phyloP scores from a whole-genome alignment of 2,329 filamentous ascomycete species.

The Aureobasidium sp. region DNA sequence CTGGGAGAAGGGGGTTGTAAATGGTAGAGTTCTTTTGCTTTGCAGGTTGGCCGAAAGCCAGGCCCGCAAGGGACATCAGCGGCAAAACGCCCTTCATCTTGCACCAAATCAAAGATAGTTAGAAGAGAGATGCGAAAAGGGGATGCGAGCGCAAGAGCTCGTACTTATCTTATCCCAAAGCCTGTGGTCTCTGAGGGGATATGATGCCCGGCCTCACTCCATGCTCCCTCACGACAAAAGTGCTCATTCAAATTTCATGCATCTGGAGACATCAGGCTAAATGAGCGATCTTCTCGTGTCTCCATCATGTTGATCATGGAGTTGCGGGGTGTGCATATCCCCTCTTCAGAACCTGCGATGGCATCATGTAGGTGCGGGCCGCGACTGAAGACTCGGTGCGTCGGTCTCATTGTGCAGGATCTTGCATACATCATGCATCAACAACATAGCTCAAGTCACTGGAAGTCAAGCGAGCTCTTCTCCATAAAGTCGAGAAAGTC shows the following conservation, averaged over 20 bases:
- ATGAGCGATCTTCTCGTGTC: not conserved
- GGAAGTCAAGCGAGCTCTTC: too few species aligned
- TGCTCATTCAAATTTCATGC: not conserved
- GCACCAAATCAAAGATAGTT: not conserved
- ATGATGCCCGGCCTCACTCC: not conserved
- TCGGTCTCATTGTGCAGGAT: too few species aligned
- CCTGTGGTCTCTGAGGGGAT: too few species aligned
- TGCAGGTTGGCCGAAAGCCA: not conserved
- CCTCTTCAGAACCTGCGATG: not conserved
- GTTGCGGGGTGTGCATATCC: not conserved
- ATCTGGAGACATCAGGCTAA: not conserved
- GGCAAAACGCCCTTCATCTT: not conserved
- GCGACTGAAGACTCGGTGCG: too few species aligned
- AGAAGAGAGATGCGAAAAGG: too few species aligned
- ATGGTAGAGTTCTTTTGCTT: constrained; percentile 18
- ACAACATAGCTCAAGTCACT: too few species aligned
- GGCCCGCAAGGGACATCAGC: not conserved
- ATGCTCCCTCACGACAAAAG: not conserved
- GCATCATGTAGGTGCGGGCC: too few species aligned
- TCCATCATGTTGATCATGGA: not conserved
- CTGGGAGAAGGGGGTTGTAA: constrained; percentile 42
- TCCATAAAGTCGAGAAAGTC: too few species aligned
- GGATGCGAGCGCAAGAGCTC: too few species aligned
- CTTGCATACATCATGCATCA: too few species aligned
- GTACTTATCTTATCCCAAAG: not conserved